Percentiles rank a stretch among this genome's conserved stretches.
Evolutionary conservation across 345 rosid species (phyloP).

Genomic region (Xanthoceras sorbifolium): DNA sequence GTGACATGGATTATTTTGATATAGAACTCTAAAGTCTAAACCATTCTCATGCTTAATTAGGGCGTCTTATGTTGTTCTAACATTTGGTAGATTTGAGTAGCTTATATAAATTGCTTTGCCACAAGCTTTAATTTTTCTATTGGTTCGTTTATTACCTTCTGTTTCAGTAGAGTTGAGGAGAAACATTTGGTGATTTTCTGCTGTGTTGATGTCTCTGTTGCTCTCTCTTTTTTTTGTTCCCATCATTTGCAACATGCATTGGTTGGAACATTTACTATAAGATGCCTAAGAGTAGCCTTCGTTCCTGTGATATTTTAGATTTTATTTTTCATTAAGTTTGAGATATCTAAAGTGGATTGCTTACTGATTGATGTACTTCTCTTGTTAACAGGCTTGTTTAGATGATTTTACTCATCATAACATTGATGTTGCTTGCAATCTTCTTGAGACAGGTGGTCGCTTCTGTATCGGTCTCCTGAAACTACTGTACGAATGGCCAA

Average conservation of each 20-base stretch:
- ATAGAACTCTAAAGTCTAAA: background rate
- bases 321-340: background rate
- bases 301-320: constrained; percentile 6
- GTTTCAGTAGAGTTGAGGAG: background rate
- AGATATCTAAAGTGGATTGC: constrained; percentile 16
- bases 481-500: constrained; percentile 91
- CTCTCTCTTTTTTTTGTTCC: too few relatives aligned
- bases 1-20: background rate
- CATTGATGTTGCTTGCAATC: constrained; percentile 99
- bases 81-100: background rate
- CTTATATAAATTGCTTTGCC: background rate
- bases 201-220: background rate
- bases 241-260: too few relatives aligned
- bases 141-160: background rate
- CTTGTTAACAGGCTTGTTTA: constrained; percentile 74
- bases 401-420: constrained; percentile 99
- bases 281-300: background rate
- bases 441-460: constrained; percentile 97
- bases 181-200: background rate
- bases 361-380: constrained; percentile 6
- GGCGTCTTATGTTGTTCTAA: background rate
- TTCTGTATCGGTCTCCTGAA: constrained; percentile 96
- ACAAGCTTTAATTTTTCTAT: background rate
- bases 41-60: background rate
- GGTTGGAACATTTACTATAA: too few relatives aligned